phyloP scores from a whole-genome alignment of 768 basidiomycete genomes.

The Trichaptum fuscoviolaceum region DNA sequence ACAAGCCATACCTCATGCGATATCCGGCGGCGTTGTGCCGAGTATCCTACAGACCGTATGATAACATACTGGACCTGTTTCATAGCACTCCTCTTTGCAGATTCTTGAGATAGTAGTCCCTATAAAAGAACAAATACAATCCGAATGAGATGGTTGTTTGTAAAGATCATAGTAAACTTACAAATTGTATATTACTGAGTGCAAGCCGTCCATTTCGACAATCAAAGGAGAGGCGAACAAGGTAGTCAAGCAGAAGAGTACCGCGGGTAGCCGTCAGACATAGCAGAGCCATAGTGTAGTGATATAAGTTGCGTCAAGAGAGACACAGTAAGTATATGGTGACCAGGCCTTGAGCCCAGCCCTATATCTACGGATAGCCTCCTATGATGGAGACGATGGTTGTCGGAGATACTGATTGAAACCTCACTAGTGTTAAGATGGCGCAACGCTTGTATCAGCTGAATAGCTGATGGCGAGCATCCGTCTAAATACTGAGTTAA shows the following conservation, averaged over 20 bases:
- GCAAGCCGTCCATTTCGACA: neutral
- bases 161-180: neutral
- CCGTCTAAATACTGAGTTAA: too few species aligned
- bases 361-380: too few species aligned
- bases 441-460: neutral
- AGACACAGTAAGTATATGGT: too few species aligned
- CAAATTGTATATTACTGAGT: neutral
- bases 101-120: neutral
- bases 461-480: neutral
- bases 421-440: neutral
- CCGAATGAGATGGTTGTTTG: neutral
- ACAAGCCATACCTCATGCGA: neutral
- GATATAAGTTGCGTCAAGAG: too few species aligned
- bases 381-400: neutral
- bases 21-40: neutral
- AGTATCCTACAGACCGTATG: neutral
- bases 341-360: too few species aligned
- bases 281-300: neutral
- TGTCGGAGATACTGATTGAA: neutral
- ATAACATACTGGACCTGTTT: neutral
- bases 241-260: neutral
- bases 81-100: neutral
- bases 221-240: neutral
- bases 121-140: neutral
- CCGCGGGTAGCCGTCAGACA: neutral